Base-by-base conservation (phyloP, 2,329 filamentous ascomycete species). In the Cladosporium sp. region DNA sequence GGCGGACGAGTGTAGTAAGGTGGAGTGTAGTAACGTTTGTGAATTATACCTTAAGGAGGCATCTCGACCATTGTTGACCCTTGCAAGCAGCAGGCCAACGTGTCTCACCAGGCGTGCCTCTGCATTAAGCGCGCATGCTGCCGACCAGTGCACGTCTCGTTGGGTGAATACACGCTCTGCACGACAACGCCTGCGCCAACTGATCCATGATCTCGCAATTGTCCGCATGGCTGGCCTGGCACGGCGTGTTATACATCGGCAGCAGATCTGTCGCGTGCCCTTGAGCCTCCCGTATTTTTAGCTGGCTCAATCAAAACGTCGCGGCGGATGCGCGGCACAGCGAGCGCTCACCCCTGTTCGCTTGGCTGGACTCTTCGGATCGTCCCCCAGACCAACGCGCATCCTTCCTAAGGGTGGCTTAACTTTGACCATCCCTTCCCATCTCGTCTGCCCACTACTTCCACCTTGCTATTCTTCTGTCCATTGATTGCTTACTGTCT, bases 371-470 rank as follows among this genome's bases (percentile, higher is more conserved):
- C 30, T 34, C 43, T 47, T 30, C n/a, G n/a, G n/a, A n/a, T n/a
- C n/a, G n/a, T n/a, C 22, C 43, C 43, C 43, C 43, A 47, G 25
- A 30, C 43, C 43, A 22, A 47, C 25, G 43, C 43, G 45, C 45
- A 50, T 50, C 45, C 47, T 50, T 50, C 14, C 15, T 20, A 38
- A n/a, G 20, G 34, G 30, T 51, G 36, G 36, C 49, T 22, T 39
- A n/a, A 38, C 49, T 51, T 51, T 39, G 49, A 28, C 19, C 49
- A 51, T 51, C 49, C 49, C 49, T 51, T 51, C 49, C 49, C 36
- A 38, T 51, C 49, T 34, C 38, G 49, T 39, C 49, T 39, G 30
- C 34, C 36, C 19, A 20, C 30, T 34, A 38, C 37, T 51, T 34
- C 37, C 49, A 22, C 19, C 20, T 51, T 47, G 30, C 36, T 51